Conservation (phyloP, 768 basidiomycete species). For the Kwoniella botswanensis region DNA sequence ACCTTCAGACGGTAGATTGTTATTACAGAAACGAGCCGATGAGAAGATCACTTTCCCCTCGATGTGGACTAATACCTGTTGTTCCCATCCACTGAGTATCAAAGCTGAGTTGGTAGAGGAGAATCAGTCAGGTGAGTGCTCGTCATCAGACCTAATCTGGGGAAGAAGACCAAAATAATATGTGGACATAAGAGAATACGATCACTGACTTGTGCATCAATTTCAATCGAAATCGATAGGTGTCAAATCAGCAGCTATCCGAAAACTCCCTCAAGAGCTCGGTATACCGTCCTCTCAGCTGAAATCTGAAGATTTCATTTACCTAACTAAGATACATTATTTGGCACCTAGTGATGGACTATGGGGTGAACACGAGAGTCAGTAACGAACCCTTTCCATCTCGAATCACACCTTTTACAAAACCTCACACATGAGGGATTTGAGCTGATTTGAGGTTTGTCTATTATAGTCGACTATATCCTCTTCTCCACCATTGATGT, state of each 20-base stretch:
- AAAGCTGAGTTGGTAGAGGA: constrained; percentile 82
- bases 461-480: constrained; percentile 86
- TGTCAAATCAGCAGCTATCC: constrained; percentile 84
- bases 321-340: constrained; percentile 95
- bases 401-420: not conserved
- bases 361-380: constrained; percentile 99
- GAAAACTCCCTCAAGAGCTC: constrained; percentile 95
- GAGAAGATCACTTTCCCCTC: constrained; percentile 99
- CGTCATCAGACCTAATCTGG: not conserved
- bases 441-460: constrained; percentile 11
- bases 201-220: not conserved
- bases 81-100: constrained; percentile 81
- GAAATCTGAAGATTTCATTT: constrained; percentile 83
- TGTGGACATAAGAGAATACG: too few relatives aligned
- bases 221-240: constrained; percentile 62
- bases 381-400: constrained; percentile 25
- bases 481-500: constrained; percentile 91
- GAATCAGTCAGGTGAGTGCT: constrained; percentile 64
- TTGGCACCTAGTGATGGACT: constrained; percentile 87
- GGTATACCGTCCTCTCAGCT: constrained; percentile 83
- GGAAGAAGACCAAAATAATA: not conserved
- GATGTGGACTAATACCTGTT: constrained; percentile 99
- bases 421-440: not conserved
- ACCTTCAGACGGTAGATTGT: constrained; percentile 87
- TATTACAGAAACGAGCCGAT: constrained; percentile 92